Percentiles rank a stretch among this genome's conserved stretches.
Conservation (phyloP, 345 rosid genomes). For the Kandelia obovata region DNA sequence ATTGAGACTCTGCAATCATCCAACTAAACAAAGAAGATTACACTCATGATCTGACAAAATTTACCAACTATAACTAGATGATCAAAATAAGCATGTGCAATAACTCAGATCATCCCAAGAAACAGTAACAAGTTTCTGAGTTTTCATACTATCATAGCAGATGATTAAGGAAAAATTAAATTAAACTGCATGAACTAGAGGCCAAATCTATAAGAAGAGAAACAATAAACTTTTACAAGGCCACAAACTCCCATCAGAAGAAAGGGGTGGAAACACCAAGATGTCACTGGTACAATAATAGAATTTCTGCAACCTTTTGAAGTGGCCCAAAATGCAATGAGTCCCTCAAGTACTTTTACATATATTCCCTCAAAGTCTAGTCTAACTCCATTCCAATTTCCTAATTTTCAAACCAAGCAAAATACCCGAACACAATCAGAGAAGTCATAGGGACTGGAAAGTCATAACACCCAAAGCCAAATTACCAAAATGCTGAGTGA, state of each 20-base stretch:
- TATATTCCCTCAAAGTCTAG: no score
- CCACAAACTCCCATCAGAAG: neutral
- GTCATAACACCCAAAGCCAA: no score
- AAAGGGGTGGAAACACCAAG: neutral
- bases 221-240: neutral
- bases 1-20: slow-evolving; percentile 75
- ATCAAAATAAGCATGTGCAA: neutral
- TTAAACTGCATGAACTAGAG: neutral
- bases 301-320: neutral
- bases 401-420: no score
- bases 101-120: slow-evolving; percentile 4
- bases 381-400: no score
- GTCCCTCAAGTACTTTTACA: no score
- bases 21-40: slow-evolving; percentile 48
- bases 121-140: neutral
- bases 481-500: no score
- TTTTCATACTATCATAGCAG: neutral
- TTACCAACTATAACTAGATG: neutral
- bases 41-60: slow-evolving; percentile 15
- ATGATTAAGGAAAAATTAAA: neutral
- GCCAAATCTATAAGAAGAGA: neutral
- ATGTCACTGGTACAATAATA: neutral
- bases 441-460: no score
- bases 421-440: no score
- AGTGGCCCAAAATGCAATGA: neutral